Base-by-base conservation (phyloP, 176 grass and related monocot species). In the Aechmea fasciata region DNA sequence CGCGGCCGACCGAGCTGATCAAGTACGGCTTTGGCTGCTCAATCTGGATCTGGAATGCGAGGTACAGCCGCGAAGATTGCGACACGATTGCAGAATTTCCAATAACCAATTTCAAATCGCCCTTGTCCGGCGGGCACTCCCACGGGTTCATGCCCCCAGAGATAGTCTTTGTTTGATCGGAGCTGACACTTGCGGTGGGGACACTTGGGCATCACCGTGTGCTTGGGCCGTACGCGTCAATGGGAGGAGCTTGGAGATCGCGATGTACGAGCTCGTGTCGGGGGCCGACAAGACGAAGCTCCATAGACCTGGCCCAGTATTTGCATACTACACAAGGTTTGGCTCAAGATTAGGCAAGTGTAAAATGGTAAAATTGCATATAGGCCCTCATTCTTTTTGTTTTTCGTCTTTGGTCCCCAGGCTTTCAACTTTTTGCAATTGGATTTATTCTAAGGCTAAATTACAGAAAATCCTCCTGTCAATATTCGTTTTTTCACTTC, bases 261-360 rank as follows among this genome's bases (percentile, higher is more conserved):
- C 52, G 41, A 99, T 65, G 79, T 87, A 99, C n/a, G 94, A 67
- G 9, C 81, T 64, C 50, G 71, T 79, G 80, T 97, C 75, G 8
- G 87, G 84, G 52, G 89, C 87, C 69, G 94, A 99, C 3, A 99
- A 72, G 13, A 99, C 89, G 66, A 71, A 91, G 87, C 94, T 99
- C 18, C 94, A 88, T 2, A 97, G 82, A 86, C 91, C 91, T 9
- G 17, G 9, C 1, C 94, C 86, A 25, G 53, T 7, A 17, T 57
- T 57, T 1, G 1, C 53, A 57, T 57, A 57, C 53, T 57, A 17
- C 1, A 17, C 25, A 17, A 57, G 51, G 11, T 52, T 13, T 92
- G 67, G 13, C 79, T 71, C 0, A 87, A 97, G 84, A 23, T 23
- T 1, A 23, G 22, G 22, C 22, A 23, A 23, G 22, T 23, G 22